Evolutionary conservation across 495 filamentous ascomycete genomes (phyloP).

Genomic region (Pseudoneurospora amorphoporcata): DNA sequence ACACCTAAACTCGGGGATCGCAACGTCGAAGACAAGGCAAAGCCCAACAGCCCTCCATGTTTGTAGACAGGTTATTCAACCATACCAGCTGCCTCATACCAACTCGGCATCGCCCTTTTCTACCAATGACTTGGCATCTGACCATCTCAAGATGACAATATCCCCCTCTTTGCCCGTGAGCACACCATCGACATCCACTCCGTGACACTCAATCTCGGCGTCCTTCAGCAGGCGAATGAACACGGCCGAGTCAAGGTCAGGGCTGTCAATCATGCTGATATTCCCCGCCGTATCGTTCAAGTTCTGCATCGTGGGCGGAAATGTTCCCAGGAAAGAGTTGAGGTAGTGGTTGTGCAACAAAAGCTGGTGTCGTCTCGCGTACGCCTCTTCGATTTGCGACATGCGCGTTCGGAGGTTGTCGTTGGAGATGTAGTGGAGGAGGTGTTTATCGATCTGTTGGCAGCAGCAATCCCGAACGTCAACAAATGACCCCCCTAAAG

Average conservation of each 20-base stretch:
- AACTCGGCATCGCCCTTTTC: constrained; percentile 70
- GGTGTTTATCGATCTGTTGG: constrained; percentile 55
- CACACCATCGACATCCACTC: constrained; percentile 46
- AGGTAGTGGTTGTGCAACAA: constrained; percentile 74
- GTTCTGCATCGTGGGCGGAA: constrained; percentile 63
- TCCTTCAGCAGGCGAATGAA: constrained; percentile 69
- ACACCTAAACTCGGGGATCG: not conserved
- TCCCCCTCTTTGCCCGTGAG: constrained; percentile 66
- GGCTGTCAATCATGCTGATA: constrained; percentile 82
- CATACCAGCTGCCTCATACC: constrained; percentile 41
- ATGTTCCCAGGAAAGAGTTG: constrained; percentile 67
- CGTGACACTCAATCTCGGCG: constrained; percentile 42
- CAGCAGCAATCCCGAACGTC: no score
- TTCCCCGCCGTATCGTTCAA: constrained; percentile 86
- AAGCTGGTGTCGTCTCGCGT: constrained; percentile 71
- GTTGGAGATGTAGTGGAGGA: constrained; percentile 49
- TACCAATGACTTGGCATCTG: constrained; percentile 62
- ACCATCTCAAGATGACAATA: constrained; percentile 81
- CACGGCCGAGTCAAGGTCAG: constrained; percentile 71
- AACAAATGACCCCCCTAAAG: not conserved
- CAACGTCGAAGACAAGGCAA: not conserved
- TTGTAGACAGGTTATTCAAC: not conserved
- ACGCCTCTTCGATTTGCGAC: constrained; percentile 62
- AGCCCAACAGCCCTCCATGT: not conserved
- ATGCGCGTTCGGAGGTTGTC: constrained; percentile 41